Evolutionary conservation across 2,329 filamentous ascomycete genomes (phyloP).

Genomic region (Monilinia vaccinii-corymbosi): DNA sequence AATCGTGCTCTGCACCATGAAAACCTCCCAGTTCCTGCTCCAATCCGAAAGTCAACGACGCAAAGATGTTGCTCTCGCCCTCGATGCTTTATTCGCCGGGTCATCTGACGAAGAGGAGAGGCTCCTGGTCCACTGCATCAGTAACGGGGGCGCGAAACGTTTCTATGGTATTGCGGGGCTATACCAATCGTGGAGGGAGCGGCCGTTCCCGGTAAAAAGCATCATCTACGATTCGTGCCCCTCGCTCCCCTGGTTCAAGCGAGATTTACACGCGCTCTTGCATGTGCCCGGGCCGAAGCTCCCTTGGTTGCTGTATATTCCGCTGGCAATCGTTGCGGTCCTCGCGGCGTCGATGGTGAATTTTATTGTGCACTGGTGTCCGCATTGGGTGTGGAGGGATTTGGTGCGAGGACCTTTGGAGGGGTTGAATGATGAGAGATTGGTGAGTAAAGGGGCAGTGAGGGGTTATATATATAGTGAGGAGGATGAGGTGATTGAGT

Average conservation of each 20-base stretch:
- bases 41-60: slow-evolving; percentile 23
- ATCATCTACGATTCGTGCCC: slow-evolving; percentile 21
- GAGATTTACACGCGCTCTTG: slow-evolving; percentile 21
- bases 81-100: slow-evolving; percentile 16
- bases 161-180: slow-evolving; percentile 15
- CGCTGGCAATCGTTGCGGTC: slow-evolving; percentile 9
- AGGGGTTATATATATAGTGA: slow-evolving; percentile 26
- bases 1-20: slow-evolving; percentile 42
- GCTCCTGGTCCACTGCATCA: slow-evolving; percentile 46
- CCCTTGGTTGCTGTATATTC: slow-evolving; percentile 15
- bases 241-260: slow-evolving; percentile 22
- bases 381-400: slow-evolving; percentile 21
- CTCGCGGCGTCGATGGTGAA: slow-evolving; percentile 12
- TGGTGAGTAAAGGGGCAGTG: slow-evolving; percentile 12
- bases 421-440: slow-evolving; percentile 14
- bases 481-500: slow-evolving; percentile 16
- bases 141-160: slow-evolving; percentile 44
- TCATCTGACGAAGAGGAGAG: slow-evolving; percentile 20
- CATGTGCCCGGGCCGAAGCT: slow-evolving; percentile 11
- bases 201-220: slow-evolving; percentile 13
- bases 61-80: slow-evolving; percentile 28
- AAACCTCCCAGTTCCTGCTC: slow-evolving; percentile 37
- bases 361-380: slow-evolving; percentile 21
- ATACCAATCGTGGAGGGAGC: slow-evolving; percentile 13
- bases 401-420: slow-evolving; percentile 21